Base-by-base conservation (phyloP, 148 eudicot genomes). In the Linanthus parryae region DNA sequence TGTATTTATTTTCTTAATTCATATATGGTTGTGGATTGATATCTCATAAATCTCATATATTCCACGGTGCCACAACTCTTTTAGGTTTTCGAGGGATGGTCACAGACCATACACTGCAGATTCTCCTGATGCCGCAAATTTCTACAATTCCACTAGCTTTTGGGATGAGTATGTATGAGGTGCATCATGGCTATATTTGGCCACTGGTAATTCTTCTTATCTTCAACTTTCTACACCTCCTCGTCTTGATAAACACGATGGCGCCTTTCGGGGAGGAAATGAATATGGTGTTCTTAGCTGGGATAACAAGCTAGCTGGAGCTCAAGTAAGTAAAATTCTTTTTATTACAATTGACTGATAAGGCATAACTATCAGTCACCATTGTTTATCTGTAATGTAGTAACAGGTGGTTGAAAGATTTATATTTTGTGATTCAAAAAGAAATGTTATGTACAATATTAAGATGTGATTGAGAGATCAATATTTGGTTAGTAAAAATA, bases 161-260 rank as follows among this genome's bases (percentile, higher is more conserved):
- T 86, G 85, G 86, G 95, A 86, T 69, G 95, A 86, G 58, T 86
- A 46, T 48, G 56, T 86, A 19, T 86, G 95, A 91, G 91, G 95
- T 30, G 73, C 72, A 8, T 61, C 95, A 15, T 86, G 95, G 91
- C 31, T 86, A 46, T 86, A 80, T 61, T 86, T 77, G 51, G 91
- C 95, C 21, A 86, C 95, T n/a, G 95, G 95, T 28, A 83, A 86
- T 58, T 26, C 62, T 41, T 65, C 91, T 1, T 83, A 86, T 71
- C 87, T 86, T 52, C 44, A 51, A 15, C 77, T 86, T 43, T 84
- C 91, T 23, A 86, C 91, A 24, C 54, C 65, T 38, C 72, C 76
- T 17, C 66, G 48, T 44, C 44, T 83, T 38, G 95, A 84, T 37
- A 83, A 67, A 65, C 87, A 86, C 65, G 95, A 90, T 42, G 95